Conservation (phyloP, 108 stramenopile species). For the Craspedostauros australis region DNA sequence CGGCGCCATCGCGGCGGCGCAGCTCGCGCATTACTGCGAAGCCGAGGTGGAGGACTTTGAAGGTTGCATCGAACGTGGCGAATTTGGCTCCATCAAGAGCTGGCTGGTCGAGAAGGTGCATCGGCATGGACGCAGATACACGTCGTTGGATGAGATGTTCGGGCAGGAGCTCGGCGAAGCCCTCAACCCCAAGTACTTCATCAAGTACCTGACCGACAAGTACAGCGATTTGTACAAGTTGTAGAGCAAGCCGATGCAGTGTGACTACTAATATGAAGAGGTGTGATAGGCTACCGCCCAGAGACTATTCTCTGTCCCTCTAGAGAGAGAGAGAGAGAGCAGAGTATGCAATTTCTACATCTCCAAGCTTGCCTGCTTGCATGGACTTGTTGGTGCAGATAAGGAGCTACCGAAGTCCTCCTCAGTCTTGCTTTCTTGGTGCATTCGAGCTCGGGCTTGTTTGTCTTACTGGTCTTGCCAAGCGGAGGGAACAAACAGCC, state of each 20-base stretch:
- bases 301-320: too few relatives aligned
- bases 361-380: too few relatives aligned
- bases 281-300: too few relatives aligned
- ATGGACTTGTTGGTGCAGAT: too few relatives aligned
- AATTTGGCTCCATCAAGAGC: constrained; percentile 61
- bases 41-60: constrained; percentile 65
- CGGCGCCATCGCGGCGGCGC: constrained; percentile 84
- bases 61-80: constrained; percentile 52
- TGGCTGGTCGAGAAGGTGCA: constrained; percentile 85
- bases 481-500: too few relatives aligned
- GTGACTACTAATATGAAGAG: neutral
- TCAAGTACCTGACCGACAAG: constrained; percentile 75
- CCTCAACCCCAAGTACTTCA: constrained; percentile 71
- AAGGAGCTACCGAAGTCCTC: too few relatives aligned
- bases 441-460: too few relatives aligned
- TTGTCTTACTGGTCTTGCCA: too few relatives aligned
- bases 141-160: constrained; percentile 59
- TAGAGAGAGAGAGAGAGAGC: too few relatives aligned
- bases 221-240: constrained; percentile 69
- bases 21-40: constrained; percentile 63
- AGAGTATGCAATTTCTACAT: too few relatives aligned
- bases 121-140: constrained; percentile 62
- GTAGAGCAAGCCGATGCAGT: constrained; percentile 13
- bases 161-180: constrained; percentile 68
- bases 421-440: too few relatives aligned